Percentiles rank a stretch among this genome's conserved stretches.
Conservation (phyloP, 2,329 filamentous ascomycete species). For the Fonsecaea nubica region DNA sequence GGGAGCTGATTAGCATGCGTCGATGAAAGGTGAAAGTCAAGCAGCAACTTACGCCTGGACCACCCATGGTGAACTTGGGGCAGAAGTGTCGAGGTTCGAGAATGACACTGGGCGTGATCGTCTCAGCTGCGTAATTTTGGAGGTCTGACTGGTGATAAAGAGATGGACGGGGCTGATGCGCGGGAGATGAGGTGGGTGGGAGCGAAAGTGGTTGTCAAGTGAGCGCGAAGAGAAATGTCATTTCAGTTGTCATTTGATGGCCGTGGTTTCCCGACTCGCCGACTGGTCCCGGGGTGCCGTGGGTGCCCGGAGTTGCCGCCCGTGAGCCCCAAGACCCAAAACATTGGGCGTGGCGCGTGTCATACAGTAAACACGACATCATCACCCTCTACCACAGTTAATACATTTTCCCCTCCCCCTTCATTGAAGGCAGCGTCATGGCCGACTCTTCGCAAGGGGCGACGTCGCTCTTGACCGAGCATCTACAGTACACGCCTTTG, state of each 20-base stretch:
- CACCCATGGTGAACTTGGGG: slow-evolving; percentile 36
- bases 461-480: slow-evolving; percentile 81
- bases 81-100: neutral
- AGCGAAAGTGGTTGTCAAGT: slow-evolving; percentile 7
- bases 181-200: slow-evolving; percentile 16
- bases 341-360: slow-evolving; percentile 1
- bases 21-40: slow-evolving; percentile 1
- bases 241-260: slow-evolving; percentile 10
- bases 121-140: slow-evolving; percentile 27
- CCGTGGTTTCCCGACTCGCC: slow-evolving; percentile 1
- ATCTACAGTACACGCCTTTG: slow-evolving; percentile 91
- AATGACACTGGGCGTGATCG: slow-evolving; percentile 10
- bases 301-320: neutral
- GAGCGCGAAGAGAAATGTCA: slow-evolving; percentile 7
- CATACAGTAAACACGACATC: slow-evolving; percentile 7
- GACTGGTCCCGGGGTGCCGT: neutral
- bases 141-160: slow-evolving; percentile 32
- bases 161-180: slow-evolving; percentile 12
- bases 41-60: slow-evolving; percentile 32
- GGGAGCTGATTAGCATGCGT: slow-evolving; percentile 5
- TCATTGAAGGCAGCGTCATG: slow-evolving; percentile 27
- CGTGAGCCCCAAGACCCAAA: neutral
- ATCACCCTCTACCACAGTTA: neutral
- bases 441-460: slow-evolving; percentile 44
- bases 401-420: neutral